Percentiles rank a stretch among this genome's conserved stretches.
Evolutionary conservation across 192 early-diverging fungal species (phyloP).

Genomic region (Dimargaris xerosporica): DNA sequence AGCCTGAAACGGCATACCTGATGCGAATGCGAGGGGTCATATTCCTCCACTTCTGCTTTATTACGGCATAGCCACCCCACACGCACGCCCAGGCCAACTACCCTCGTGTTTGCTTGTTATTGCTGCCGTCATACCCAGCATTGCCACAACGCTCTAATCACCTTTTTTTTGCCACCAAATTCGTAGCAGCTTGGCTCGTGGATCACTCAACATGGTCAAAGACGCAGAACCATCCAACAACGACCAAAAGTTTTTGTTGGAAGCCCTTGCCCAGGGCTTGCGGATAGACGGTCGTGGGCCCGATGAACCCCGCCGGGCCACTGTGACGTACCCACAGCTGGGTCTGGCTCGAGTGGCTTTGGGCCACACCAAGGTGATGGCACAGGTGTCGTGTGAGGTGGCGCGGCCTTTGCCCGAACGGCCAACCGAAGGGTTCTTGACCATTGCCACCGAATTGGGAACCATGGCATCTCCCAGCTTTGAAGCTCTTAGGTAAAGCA

Average conservation of each 20-base stretch:
- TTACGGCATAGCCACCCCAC: too few species aligned
- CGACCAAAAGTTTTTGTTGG: constrained; percentile 58
- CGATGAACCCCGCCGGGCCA: constrained; percentile 53
- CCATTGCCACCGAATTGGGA: constrained; percentile 77
- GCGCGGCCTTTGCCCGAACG: constrained; percentile 51
- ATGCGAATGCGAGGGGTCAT: too few species aligned
- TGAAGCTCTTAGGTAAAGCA: constrained; percentile 46
- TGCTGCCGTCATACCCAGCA: too few species aligned
- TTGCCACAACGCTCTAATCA: too few species aligned
- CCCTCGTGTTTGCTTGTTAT: too few species aligned
- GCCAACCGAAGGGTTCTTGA: constrained; percentile 74
- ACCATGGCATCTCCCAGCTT: constrained; percentile 68
- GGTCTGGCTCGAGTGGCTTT: constrained; percentile 66
- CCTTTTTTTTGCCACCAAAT: too few species aligned
- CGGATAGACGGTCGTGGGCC: constrained; percentile 66
- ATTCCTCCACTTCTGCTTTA: too few species aligned
- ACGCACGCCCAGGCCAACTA: too few species aligned
- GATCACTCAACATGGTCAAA: constrained; percentile 19
- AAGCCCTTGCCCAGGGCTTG: constrained; percentile 47
- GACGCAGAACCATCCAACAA: constrained; percentile 46
- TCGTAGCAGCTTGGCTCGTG: too few species aligned
- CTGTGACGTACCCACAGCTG: constrained; percentile 42
- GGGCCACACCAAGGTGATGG: constrained; percentile 67
- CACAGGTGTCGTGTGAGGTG: constrained; percentile 53
- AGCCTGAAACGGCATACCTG: too few species aligned